Evolutionary conservation across 331 rosid species (phyloP).

Genomic region (Quercus tomentella): DNA sequence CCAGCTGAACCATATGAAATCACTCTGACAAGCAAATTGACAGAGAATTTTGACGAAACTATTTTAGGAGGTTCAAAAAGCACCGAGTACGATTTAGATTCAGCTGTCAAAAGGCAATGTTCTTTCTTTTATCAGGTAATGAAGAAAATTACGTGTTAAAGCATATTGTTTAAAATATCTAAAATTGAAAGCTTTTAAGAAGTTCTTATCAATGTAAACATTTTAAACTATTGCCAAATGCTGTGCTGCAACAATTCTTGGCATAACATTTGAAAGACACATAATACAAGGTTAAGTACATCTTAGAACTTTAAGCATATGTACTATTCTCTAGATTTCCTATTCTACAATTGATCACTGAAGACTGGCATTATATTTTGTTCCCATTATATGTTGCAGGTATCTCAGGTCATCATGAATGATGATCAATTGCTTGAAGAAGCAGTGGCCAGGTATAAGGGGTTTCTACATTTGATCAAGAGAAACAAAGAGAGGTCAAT

Average conservation of each 20-base stretch:
- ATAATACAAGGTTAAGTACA: neutral
- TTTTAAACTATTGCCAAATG: neutral
- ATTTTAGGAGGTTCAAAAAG: constrained; percentile 7
- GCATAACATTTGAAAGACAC: neutral
- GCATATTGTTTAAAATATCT: neutral
- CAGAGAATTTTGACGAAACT: constrained; percentile 7
- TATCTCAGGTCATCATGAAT: constrained; percentile 26
- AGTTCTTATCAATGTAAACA: neutral
- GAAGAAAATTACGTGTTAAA: neutral
- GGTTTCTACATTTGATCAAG: constrained; percentile 41
- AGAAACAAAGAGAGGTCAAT: constrained; percentile 31
- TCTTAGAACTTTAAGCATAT: neutral
- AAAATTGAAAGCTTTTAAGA: neutral
- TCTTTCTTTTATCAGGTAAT: constrained; percentile 41
- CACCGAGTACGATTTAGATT: constrained; percentile 27
- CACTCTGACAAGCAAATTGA: constrained; percentile 11
- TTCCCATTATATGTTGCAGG: constrained; percentile 13
- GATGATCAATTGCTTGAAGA: constrained; percentile 29
- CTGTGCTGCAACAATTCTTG: neutral
- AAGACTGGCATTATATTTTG: neutral
- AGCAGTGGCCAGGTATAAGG: constrained; percentile 45
- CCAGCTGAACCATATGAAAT: constrained; percentile 40
- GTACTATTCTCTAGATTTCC: neutral
- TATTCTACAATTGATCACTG: neutral
- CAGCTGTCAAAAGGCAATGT: constrained; percentile 44